Evolutionary conservation across 2,329 filamentous ascomycete species (phyloP).

Genomic region (Pyricularia sp.): DNA sequence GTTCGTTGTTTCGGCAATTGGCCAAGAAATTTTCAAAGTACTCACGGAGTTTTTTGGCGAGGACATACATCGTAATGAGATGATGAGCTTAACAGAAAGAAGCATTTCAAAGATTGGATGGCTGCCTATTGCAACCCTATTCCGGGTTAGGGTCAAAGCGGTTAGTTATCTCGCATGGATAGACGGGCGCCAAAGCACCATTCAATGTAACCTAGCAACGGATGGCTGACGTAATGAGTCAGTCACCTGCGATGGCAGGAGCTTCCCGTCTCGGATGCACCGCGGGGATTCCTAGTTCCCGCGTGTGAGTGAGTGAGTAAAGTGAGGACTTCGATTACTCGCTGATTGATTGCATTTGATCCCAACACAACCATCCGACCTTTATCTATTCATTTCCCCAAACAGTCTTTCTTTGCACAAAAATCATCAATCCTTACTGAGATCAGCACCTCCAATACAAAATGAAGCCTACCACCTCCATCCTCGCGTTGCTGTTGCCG

Average conservation of each 20-base stretch:
- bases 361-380: neutral
- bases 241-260: neutral
- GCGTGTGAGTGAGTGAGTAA: neutral
- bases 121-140: too few relatives aligned
- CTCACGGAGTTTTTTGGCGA: too few relatives aligned
- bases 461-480: conserved; percentile 41
- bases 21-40: too few relatives aligned
- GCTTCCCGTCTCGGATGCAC: neutral
- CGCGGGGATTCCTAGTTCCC: neutral
- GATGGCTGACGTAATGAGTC: neutral
- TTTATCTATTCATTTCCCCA: neutral
- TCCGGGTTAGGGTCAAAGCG: neutral
- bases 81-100: too few relatives aligned
- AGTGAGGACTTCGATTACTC: neutral
- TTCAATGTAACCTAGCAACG: neutral
- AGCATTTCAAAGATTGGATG: too few relatives aligned
- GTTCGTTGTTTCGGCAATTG: too few relatives aligned
- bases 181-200: neutral
- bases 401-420: neutral
- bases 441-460: conserved; percentile 2
- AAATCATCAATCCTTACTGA: neutral
- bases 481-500: conserved; percentile 42
- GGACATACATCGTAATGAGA: too few relatives aligned
- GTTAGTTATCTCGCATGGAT: neutral
- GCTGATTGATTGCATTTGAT: neutral